Conservation (phyloP, 2,329 filamentous ascomycete species). For the Juglanconis juglandina region DNA sequence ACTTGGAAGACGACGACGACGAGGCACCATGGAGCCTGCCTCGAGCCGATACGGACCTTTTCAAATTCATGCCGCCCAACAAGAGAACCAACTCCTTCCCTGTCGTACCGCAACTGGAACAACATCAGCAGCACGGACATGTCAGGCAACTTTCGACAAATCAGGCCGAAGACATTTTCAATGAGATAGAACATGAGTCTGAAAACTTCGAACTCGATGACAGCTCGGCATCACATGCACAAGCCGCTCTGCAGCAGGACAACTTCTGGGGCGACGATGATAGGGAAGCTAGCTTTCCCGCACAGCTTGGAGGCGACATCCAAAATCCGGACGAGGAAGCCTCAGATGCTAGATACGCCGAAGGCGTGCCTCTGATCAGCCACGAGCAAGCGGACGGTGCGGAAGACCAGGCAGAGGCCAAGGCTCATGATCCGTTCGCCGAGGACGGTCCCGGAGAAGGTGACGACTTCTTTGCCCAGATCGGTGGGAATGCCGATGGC, state of each 20-base stretch:
- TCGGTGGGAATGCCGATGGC: conserved; percentile 32
- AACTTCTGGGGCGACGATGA: conserved; percentile 19
- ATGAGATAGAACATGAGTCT: conserved; percentile 48
- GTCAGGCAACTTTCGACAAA: conserved; percentile 43
- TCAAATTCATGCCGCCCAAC: conserved; percentile 55
- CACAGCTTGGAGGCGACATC: conserved; percentile 42
- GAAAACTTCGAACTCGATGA: conserved; percentile 39
- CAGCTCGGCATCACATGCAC: conserved; percentile 11
- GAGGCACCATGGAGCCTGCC: conserved; percentile 56
- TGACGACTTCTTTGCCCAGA: conserved; percentile 62
- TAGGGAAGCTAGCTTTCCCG: conserved; percentile 19
- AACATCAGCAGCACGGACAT: conserved; percentile 25
- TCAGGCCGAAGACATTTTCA: conserved; percentile 52
- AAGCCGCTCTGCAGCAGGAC: conserved; percentile 14
- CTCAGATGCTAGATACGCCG: conserved; percentile 62
- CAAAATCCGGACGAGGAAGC: conserved; percentile 39
- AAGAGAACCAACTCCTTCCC: conserved; percentile 64
- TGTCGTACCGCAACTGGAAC: conserved; percentile 44
- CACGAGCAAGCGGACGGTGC: conserved; percentile 28
- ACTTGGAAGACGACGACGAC: conserved; percentile 55
- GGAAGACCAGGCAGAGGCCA: conserved; percentile 21
- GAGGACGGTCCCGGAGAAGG: conserved; percentile 40
- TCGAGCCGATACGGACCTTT: conserved; percentile 53
- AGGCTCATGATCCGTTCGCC: conserved; percentile 32
- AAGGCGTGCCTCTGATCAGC: conserved; percentile 63